Evolutionary conservation across 495 filamentous ascomycete genomes (phyloP).

Genomic region (Aspergillus hancockii): DNA sequence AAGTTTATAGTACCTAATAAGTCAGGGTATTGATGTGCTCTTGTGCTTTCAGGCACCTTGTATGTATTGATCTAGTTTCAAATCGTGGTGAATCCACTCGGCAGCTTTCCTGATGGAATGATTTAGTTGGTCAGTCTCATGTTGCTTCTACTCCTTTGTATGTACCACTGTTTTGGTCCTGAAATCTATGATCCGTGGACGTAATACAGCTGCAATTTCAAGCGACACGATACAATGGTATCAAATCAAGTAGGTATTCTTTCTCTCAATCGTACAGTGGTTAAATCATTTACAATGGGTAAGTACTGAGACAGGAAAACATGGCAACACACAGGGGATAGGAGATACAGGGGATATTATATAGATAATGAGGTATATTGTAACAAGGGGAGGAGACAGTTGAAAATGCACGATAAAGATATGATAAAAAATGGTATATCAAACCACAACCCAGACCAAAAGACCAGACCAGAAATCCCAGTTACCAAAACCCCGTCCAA

Average conservation of each 20-base stretch:
- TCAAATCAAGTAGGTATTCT: not conserved
- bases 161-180: no score
- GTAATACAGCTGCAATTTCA: no score
- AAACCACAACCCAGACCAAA: conserved; percentile 8
- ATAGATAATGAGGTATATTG: conserved; percentile 4
- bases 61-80: no score
- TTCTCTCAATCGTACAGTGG: not conserved
- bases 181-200: no score
- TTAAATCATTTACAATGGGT: conserved; percentile 8
- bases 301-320: conserved; percentile 11
- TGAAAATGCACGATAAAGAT: conserved; percentile 3
- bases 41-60: no score
- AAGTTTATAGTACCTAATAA: not conserved
- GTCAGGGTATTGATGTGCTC: no score
- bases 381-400: not conserved
- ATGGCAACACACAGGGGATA: not conserved
- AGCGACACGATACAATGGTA: not conserved
- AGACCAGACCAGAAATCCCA: conserved; percentile 14
- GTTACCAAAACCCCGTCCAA: conserved; percentile 9
- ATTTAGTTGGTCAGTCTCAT: no score
- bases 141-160: no score
- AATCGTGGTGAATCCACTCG: no score
- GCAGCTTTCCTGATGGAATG: no score
- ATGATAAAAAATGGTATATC: not conserved
- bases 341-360: not conserved